Evolutionary conservation across 2,329 filamentous ascomycete species (phyloP).

Genomic region (Nemania bipapillata): DNA sequence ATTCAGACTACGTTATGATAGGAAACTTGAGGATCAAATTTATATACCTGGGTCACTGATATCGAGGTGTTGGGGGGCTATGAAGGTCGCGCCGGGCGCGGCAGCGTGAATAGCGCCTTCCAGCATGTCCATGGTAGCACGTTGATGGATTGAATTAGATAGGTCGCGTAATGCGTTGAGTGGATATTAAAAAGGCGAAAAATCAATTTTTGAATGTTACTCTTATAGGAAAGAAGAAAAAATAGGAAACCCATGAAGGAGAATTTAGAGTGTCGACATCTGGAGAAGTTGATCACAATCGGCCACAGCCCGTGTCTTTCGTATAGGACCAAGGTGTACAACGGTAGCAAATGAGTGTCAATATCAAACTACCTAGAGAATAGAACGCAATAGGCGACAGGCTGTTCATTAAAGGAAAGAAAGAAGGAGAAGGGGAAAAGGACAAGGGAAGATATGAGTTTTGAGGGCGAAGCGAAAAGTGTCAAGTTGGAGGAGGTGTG

Average conservation of each 20-base stretch:
- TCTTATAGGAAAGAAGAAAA: not conserved
- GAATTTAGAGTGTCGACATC: not conserved
- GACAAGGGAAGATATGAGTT: not conserved
- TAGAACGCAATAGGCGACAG: not conserved
- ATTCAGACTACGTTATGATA: not conserved
- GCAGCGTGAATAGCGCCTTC: slow-evolving; percentile 47
- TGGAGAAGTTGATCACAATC: not conserved
- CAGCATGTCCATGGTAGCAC: slow-evolving; percentile 40
- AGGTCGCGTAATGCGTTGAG: no score
- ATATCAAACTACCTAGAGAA: not conserved
- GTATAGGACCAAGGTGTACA: not conserved
- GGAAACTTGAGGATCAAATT: not conserved
- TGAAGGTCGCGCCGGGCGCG: slow-evolving; percentile 46
- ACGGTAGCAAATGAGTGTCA: not conserved
- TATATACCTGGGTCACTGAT: slow-evolving; percentile 48
- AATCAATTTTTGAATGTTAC: not conserved
- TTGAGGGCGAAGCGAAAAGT: slow-evolving; percentile 8
- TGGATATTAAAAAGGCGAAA: no score
- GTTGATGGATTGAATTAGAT: not conserved
- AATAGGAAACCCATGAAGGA: not conserved
- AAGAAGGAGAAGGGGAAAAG: not conserved
- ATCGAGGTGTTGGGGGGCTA: slow-evolving; percentile 56
- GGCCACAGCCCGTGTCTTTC: not conserved
- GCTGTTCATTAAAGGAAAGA: not conserved
- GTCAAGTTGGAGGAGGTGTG: not conserved